Base-by-base conservation (phyloP, 2,329 filamentous ascomycete species). In the Rhynchosporium agropyri region DNA sequence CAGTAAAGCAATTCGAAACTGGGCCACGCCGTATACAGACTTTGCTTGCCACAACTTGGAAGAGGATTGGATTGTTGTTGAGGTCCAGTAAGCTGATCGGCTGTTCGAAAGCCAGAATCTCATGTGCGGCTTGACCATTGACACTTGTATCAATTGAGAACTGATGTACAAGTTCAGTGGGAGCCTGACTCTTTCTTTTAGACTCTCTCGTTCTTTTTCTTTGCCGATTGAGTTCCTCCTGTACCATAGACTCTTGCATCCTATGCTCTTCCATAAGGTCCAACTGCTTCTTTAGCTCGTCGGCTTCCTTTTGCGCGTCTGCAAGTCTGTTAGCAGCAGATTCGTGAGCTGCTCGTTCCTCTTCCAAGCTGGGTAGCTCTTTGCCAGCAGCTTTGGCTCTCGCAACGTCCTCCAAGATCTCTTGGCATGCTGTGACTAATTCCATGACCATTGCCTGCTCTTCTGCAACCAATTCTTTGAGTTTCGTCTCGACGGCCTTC, bases 341-440 rank as follows among this genome's bases (percentile, higher is more conserved):
- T 77, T 96, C 91, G 66, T 96, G 91, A 13, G 87, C 87, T 33
- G 90, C 92, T 45, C 93, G 86, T 76, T 98, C 93, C 71, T 96
- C 92, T 72, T 96, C 92, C 6, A 98, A 80, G 38, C 92, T 97
- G 1, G 92, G 92, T 15, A 97, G 79, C 65, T 92, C 84, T 61
- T 87, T 84, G 38, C 91, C 90, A 61, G 88, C 85, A 54, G 89
- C 88, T 69, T 90, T 90, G 33, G 88, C 86, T 68, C 88, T 82
- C 1, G 92, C 90, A n/a, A 91, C 91, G 74, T 96, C 91, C 76
- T 97, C 92, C 3, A 98, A 81, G 9, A 94, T 79, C 64, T 90
- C 87, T 68, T 86, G 82, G 36, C 89, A 83, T 79, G 54, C 71
- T 60, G 66, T 73, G 20, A 75, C 74, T 58, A 76, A 73, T 65